Evolutionary conservation across 352 stramenopile species (phyloP), one percentile per base, ranked within the genome.

Genomic region (Phytophthora sansomeana): DNA sequence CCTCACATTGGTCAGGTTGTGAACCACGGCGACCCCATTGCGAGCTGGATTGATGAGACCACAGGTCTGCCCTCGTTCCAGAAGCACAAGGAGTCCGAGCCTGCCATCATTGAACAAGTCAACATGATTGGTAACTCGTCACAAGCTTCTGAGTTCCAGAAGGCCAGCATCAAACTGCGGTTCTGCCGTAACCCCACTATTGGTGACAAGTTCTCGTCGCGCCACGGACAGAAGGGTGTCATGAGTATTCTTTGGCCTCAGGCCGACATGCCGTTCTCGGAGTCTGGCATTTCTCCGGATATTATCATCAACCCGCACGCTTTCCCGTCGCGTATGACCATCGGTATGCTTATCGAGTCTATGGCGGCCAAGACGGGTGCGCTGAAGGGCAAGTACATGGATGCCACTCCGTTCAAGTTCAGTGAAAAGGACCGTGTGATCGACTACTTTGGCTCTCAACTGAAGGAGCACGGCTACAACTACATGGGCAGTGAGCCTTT

Each of bases 291-390:
- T 60, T 98, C 87, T 24, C 98, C 98, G 2, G 98, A 99, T 84
- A 85, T 99, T 44, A 99, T 99, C 75, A 99, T 99, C 82, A 99
- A 99, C 80, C 98, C 98, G 33, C 98, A 99, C 78, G 91, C 91
- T 28, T 97, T 98, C 75, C 97, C 98, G 48, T 99, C 96, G 75
- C 96, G 98, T 71, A 99, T 99, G 98, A 99, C 98, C 24, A 95
- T 96, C 50, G 89, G 88, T 52, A 97, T 97, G 87, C 64, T 96
- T 30, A 98, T 99, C 50, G 98, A 99, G 79, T 99, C 93, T 46
- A 99, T 99, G 97, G 97, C 98, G 28, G 98, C 97, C 28, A 99
- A 99, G 81, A 91, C 95, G 10, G 98, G 97, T n/a, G 97, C 98
- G 19, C 78, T 99, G 59, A 98, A 99, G 78, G 98, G 98, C 59